A percentile compares a stretch with the other conserved stretches of the same genome.
These are phyloP conservation scores for Triticum timopheevii DNA, from an alignment of 176 grass and related monocot species.

Conservation along the genomic window DNA sequence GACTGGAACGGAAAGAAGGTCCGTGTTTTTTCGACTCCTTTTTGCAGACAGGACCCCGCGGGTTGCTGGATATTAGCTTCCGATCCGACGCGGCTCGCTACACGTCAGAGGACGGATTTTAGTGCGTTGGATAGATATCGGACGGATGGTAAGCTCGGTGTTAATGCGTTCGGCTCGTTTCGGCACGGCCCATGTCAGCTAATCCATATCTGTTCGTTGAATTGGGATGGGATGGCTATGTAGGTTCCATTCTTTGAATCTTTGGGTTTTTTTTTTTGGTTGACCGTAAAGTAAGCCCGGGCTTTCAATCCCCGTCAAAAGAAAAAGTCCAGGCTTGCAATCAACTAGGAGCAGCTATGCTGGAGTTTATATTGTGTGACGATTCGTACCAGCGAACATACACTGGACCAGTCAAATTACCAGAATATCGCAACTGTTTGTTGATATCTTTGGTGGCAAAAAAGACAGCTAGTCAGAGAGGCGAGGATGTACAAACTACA, in stretches of 20 bases:
- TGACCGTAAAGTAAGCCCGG: too few species aligned
- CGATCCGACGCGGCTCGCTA: background rate
- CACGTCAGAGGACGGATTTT: background rate
- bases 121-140: background rate
- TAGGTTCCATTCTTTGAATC: background rate
- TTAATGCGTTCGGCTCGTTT: background rate
- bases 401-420: too few species aligned
- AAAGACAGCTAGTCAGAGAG: too few species aligned
- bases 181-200: background rate
- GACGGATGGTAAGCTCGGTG: background rate
- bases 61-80: background rate
- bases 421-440: too few species aligned
- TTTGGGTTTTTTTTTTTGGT: background rate
- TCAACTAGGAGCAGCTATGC: too few species aligned
- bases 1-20: background rate
- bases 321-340: too few species aligned
- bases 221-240: background rate
- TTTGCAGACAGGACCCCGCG: slow-evolving; percentile 7
- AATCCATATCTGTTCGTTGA: background rate
- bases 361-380: too few species aligned
- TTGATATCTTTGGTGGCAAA: too few species aligned
- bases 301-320: too few species aligned
- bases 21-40: slow-evolving; percentile 6
- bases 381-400: too few species aligned
- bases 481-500: too few species aligned